Base-by-base conservation (phyloP, 169 alveolate genomes). In the Plasmodium reichenowi region DNA sequence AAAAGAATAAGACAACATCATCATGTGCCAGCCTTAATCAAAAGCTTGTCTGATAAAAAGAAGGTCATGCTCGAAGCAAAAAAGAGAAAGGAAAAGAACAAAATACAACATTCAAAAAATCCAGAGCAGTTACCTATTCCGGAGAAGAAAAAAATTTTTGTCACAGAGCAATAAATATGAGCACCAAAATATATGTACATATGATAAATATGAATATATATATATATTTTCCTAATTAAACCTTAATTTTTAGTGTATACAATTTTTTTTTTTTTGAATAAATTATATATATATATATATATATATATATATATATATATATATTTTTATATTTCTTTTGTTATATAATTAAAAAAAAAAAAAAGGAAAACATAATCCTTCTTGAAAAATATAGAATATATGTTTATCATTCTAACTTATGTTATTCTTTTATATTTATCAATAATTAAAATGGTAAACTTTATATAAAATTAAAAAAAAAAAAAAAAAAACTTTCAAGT, bases 1-100 rank as follows among this genome's bases (percentile, higher is more conserved):
- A 96, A 92, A 72, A 93, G 97, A 70, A 96, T 96, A 45, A 89
- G 96, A n/a, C 85, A 92, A 74, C 97, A 96, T 68, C 97, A 94
- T 80, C 98, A 95, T 88, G 96, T 95, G 2, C 98, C 98, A 54
- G 94, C 93, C 48, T 87, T 96, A 17, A 92, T 96, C 24, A 94
- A 96, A 88, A 92, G 95, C 47, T 74, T 85, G 72, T 92, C 94
- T 58, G 95, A 93, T 64, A 85, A 89, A 88, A 94, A 85, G 88
- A 91, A 92, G 59, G 67, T 86, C 1, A 93, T 92, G 94, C 78
- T 64, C 29, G 90, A 94, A 66, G 95, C 97, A 47, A 80, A 83
- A 88, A 92, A 90, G 73, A 89, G 93, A 24, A 93, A 93, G 70
- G 97, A 93, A 38, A 74, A 75, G 10, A 93, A 93, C 59, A 88